Percentiles rank a stretch among this genome's conserved stretches.
Evolutionary conservation across 306 rosid genomes (phyloP).

Genomic region (Clitoria ternatea): DNA sequence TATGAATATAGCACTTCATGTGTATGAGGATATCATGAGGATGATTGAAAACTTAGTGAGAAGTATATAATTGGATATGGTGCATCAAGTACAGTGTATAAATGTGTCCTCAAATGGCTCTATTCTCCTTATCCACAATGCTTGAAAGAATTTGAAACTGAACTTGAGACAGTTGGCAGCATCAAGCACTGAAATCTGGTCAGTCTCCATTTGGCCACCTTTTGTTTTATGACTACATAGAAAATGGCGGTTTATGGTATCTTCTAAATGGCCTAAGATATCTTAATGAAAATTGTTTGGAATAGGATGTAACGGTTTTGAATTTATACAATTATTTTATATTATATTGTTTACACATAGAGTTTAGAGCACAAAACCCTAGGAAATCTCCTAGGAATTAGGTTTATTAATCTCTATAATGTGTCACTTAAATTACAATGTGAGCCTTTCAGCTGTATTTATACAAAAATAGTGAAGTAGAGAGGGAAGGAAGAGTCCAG

Average conservation of each 20-base stretch:
- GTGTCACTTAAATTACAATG: no score
- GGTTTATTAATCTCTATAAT: no score
- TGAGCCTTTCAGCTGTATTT: no score
- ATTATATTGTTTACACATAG: no score
- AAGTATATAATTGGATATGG: constrained; percentile 89
- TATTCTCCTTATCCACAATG: constrained; percentile 75
- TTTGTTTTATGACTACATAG: constrained; percentile 95
- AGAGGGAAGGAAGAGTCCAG: no score
- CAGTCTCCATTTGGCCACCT: constrained; percentile 81
- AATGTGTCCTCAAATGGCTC: constrained; percentile 81
- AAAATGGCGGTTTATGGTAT: constrained; percentile 94
- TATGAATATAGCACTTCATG: constrained; percentile 97
- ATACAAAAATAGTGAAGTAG: no score
- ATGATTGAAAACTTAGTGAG: constrained; percentile 91
- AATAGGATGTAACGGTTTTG: no score
- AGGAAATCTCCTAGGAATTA: no score
- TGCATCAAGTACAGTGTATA: constrained; percentile 94
- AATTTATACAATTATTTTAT: no score
- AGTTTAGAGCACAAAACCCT: no score
- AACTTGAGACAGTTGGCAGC: constrained; percentile 83
- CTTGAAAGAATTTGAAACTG: constrained; percentile 81
- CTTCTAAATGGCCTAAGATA: constrained; percentile 94
- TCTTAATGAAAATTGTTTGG: no score
- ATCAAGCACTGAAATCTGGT: constrained; percentile 95
- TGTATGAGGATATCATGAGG: constrained; percentile 91